Evolutionary conservation across 2,329 filamentous ascomycete genomes (phyloP), one percentile per base, ranked within the genome.

Genomic region (Ciborinia camelliae): DNA sequence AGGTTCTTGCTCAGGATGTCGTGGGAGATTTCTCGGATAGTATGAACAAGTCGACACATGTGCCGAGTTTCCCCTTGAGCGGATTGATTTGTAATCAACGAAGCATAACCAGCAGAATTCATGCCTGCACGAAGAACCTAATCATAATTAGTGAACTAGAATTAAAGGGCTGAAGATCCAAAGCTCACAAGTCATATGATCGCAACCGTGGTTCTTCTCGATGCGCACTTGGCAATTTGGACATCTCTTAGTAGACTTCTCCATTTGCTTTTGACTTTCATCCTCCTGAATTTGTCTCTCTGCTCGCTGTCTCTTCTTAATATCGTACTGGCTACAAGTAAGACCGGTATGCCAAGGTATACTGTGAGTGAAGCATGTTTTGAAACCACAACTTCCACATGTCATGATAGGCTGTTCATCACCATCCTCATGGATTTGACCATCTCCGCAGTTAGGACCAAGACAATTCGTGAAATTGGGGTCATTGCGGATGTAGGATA

Each of bases 401-500:
- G 74, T 76, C 47, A 81, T 77, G 23, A 79, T 80, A 0, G 81
- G 78, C 4, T 77, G 75, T 1, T 70, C 70, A 1, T 68, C 63
- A 20, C 79, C 79, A 4, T 72, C 76, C 1, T 77, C 75, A 54
- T 86, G 83, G 2, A 84, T 76, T 67, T 86, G 83, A 0, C 84
- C 84, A 0, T 77, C 79, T 10, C 75, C 77, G 69, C 85, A 87
- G 2, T 75, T 76, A 0, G 81, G 74, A 5, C 63, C 65, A 1
- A 83, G 78, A 68, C 84, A 87, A 80, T 82, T 85, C 18, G 79
- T 72, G 68, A 85, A 86, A 39, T 79, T 79, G 0, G 77, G 74
- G 1, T 79, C 41, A 18, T 14, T 18, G 4, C 14, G 10, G 8
- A 63, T 50, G 32, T 7, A 39, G 3, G 43, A 58, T 18, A 35